These are phyloP conservation scores for Fragilariopsis cylindrus DNA, from an alignment of 108 stramenopile species.

Conservation along the genomic window DNA sequence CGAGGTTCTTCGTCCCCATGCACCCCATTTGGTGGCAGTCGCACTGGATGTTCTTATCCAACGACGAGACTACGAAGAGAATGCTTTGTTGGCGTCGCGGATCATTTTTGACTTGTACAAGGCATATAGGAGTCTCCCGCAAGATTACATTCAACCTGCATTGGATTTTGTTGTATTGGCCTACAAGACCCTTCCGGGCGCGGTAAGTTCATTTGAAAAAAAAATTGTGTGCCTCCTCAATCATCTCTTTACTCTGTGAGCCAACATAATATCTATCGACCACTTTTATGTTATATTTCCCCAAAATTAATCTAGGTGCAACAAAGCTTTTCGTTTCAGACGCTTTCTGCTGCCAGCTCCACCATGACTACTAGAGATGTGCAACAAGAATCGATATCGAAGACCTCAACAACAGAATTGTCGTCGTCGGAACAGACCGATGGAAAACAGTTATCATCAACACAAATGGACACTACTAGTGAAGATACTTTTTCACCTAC, in stretches of 20 bases:
- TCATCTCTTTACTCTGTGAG: no score
- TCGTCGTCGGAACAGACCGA: neutral
- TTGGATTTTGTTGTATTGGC: slow-evolving; percentile 66
- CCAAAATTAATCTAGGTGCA: slow-evolving; percentile 1
- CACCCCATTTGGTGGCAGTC: slow-evolving; percentile 64
- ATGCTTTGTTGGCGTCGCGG: slow-evolving; percentile 70
- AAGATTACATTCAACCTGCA: slow-evolving; percentile 80
- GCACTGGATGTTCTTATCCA: slow-evolving; percentile 59
- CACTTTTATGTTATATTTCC: neutral
- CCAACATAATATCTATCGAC: neutral
- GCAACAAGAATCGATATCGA: neutral
- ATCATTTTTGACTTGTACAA: slow-evolving; percentile 89
- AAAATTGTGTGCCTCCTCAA: neutral
- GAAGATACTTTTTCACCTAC: neutral
- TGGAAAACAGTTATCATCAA: neutral
- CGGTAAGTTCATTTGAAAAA: slow-evolving; percentile 27
- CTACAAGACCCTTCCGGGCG: slow-evolving; percentile 58
- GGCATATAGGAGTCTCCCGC: slow-evolving; percentile 68
- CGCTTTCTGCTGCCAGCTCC: slow-evolving; percentile 14
- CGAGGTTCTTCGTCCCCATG: slow-evolving; percentile 81
- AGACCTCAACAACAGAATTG: neutral
- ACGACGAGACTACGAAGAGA: slow-evolving; percentile 83
- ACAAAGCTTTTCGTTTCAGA: slow-evolving; percentile 52
- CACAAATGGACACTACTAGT: neutral
- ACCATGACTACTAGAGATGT: neutral